Evolutionary conservation across 176 grass and related monocot genomes (phyloP), one percentile per base, ranked within the genome.

Genomic region (Avena sativa): DNA sequence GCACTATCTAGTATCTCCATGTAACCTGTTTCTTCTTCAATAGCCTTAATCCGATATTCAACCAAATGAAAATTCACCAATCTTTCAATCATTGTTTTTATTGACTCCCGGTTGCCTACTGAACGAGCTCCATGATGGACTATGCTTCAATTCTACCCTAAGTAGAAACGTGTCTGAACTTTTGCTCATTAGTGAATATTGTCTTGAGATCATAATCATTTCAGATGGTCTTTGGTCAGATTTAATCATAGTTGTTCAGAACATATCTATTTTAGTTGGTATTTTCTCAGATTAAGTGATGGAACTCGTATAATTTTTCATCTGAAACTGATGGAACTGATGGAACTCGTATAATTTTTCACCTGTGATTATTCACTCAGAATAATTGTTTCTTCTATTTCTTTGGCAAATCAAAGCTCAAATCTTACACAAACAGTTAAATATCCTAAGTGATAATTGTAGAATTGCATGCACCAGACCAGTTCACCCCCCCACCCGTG

Each of bases 321-420:
- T 72, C 5, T 26, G 30, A 83, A 83, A 57, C 1, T 9, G 6
- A 70, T 20, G 4, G 20, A 57, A 13, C 17, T 44, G 6, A 70
- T 20, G 4, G 20, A 57, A 13, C 17, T 44, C 81, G 9, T 43
- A 10, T 13, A 32, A 86, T 67, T 61, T 61, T 9, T 62, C 59
- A 23, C 8, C 32, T 78, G 13, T 52, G 20, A 61, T 61, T 46
- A 51, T 14, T 52, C 19, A 77, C 7, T 66, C 43, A 11, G 43
- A 10, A 20, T 56, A 65, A 51, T 4, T 34, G 6, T 67, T 67
- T 32, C 26, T 32, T 78, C 16, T 78, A 8, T 12, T 63, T 2
- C n/a, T 82, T 46, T 61, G 59, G 63, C 63, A 9, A 34, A 67
- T 13, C 63, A 67, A 61, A 61, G 59, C 63, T 67, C 63, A 67